Conservation (phyloP, 257 asterid species). For the Fraxinus anomala region DNA sequence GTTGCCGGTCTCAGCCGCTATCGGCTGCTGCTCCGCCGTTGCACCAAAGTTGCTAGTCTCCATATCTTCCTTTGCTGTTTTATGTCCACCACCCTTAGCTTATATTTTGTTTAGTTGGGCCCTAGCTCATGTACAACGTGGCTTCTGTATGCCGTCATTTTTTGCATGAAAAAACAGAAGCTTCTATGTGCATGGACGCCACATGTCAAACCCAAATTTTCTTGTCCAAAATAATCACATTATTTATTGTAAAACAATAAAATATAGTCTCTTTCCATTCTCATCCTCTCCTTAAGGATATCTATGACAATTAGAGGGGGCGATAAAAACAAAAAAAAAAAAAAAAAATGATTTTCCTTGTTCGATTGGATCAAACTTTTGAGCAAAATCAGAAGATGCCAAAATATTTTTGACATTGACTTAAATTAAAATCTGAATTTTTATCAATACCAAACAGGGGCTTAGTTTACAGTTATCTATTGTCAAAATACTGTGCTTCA, state of each 20-base stretch:
- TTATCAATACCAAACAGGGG: no score
- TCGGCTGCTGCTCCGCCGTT: not conserved
- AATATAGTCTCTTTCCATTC: not conserved
- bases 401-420: no score
- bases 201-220: conserved; percentile 21
- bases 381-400: no score
- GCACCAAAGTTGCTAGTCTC: not conserved
- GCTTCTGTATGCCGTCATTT: not conserved
- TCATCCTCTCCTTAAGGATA: not conserved
- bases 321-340: no score
- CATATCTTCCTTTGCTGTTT: not conserved
- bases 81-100: not conserved
- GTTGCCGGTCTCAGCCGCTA: conserved; percentile 5
- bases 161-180: conserved; percentile 24
- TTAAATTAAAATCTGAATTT: no score
- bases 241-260: not conserved
- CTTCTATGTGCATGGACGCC: conserved; percentile 35
- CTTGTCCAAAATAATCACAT: not conserved
- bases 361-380: no score
- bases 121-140: conserved; percentile 13
- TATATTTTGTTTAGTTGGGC: not conserved
- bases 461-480: no score
- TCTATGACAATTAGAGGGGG: not conserved
- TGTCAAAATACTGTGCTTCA: no score
- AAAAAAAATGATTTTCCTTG: no score